Evolutionary conservation across 768 basidiomycete genomes (phyloP), one percentile per base, ranked within the genome.

Genomic region (Amanita brunnescens): DNA sequence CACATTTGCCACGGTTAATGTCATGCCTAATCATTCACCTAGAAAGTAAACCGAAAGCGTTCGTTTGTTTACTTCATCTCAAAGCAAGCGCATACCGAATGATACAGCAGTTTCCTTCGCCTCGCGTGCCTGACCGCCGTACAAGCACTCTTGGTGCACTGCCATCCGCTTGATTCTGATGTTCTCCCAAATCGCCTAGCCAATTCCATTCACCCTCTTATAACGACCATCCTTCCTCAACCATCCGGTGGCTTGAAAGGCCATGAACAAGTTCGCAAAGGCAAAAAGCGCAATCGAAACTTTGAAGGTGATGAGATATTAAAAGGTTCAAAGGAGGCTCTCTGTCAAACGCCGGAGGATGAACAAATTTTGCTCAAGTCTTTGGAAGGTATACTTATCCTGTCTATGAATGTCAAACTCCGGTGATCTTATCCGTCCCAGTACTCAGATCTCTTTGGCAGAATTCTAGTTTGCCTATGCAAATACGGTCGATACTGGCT

Each of bases 301-400:
- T 90, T 81, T 56, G 86, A 91, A 64, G 86, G 80, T 8, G 87
- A 87, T 49, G 87, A 85, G 58, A 67, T 85, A 5, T 81, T 92
- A 64, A 79, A 75, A 47, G 58, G 67, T 6, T 62, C 73, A 2
- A 69, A 70, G 40, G 63, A 72, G 40, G 68, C 76, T 6, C 57
- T 81, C 16, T 85, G 77, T 58, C 64, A 72, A 1, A 75, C 74
- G 0, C 46, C 51, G 2, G 71, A 72, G 24, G 83, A 86, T 13
- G 78, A 75, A 18, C 66, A 79, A 23, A 67, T 72, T 20, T 55
- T 87, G 20, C 63, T 87, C 9, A 55, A 62, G 10, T 74, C 84
- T 12, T 62, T 87, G 10, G 73, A 82, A 56, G 79, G 89, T 89
- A 63, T 49, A 72, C 57, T n/a, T 18, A 21, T 26, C 18, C 1